Percentiles rank a stretch among this genome's conserved stretches.
These are phyloP conservation scores for Cercophora sp. DNA, from an alignment of 495 filamentous ascomycete species.

Conservation along the genomic window DNA sequence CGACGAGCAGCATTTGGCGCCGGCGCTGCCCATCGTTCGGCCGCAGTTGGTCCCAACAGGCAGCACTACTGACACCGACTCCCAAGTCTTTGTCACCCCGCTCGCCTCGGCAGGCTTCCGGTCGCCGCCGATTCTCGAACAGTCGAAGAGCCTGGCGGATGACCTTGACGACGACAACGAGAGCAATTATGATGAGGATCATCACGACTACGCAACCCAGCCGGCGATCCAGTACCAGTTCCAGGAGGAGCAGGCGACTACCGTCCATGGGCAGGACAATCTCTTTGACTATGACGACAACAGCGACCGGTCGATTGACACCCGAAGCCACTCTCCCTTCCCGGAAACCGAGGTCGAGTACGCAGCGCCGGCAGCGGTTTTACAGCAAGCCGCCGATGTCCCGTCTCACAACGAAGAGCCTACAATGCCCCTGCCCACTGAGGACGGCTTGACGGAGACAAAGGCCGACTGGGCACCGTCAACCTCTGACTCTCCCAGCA, in stretches of 20 bases:
- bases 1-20: neutral
- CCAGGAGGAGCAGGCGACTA: slow-evolving; percentile 17
- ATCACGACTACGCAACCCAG: too few species aligned
- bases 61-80: slow-evolving; percentile 14
- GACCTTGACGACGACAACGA: slow-evolving; percentile 8
- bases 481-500: too few species aligned
- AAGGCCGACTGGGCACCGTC: too few species aligned
- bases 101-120: slow-evolving; percentile 11
- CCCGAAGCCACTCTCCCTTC: neutral
- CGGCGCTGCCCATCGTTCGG: neutral
- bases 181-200: neutral
- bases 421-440: too few species aligned
- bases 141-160: slow-evolving; percentile 7
- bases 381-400: too few species aligned
- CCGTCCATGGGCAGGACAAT: slow-evolving; percentile 22
- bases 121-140: neutral
- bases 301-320: slow-evolving; percentile 3
- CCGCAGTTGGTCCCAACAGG: neutral
- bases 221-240: slow-evolving; percentile 6
- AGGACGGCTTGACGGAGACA: too few species aligned
- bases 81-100: slow-evolving; percentile 16
- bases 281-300: slow-evolving; percentile 9
- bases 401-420: too few species aligned
- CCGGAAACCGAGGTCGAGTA: neutral
- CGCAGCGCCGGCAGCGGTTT: too few species aligned